Percentiles rank a stretch among this genome's conserved stretches.
These are phyloP conservation scores for Cyclotella choctawhatcheeana DNA, from an alignment of 108 stramenopile species.

Conservation along the genomic window DNA sequence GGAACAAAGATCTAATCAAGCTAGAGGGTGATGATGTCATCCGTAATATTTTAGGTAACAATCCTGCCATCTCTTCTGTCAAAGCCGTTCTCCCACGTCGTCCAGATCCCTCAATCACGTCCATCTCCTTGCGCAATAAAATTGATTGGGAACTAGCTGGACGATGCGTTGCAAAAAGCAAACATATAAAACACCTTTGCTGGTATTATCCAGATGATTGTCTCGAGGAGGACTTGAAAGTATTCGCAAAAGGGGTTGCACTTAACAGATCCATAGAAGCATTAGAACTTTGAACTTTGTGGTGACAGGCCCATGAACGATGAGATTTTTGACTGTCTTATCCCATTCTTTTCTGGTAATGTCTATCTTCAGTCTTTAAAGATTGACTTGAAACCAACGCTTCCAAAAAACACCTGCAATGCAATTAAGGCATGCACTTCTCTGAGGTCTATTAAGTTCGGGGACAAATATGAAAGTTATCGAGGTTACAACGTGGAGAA, in stretches of 20 bases:
- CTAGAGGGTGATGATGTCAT: neutral
- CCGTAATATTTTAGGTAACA: neutral
- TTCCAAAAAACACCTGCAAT: neutral
- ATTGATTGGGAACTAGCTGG: neutral
- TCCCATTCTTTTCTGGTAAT: neutral
- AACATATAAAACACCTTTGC: neutral
- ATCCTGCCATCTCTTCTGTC: neutral
- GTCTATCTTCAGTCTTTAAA: neutral
- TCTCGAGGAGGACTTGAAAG: neutral
- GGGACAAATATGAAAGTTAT: neutral
- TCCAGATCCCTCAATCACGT: neutral
- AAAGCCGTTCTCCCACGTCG: neutral
- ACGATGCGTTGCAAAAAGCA: neutral
- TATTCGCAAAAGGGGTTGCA: neutral
- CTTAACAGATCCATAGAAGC: neutral
- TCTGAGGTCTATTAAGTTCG: neutral
- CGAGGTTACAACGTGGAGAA: neutral
- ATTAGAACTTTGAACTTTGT: neutral
- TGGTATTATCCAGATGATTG: neutral
- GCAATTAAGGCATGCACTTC: neutral
- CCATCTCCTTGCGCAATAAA: neutral
- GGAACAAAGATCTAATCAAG: neutral
- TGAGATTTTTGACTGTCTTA: neutral
- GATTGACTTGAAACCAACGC: neutral
- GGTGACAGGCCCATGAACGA: neutral